phyloP scores from a whole-genome alignment of 768 basidiomycete genomes.

The Boletus sensibilis region DNA sequence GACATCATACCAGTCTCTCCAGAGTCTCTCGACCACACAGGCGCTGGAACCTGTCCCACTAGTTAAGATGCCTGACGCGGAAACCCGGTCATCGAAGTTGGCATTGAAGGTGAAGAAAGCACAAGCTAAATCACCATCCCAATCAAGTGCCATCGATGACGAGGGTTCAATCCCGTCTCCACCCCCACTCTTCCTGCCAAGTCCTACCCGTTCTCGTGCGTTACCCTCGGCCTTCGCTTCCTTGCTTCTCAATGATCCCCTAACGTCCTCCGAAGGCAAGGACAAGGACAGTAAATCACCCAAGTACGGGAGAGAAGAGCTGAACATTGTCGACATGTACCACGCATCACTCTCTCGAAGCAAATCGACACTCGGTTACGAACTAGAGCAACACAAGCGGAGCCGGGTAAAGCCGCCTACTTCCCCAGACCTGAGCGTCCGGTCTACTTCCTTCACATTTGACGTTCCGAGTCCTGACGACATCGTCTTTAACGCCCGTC shows the following conservation, averaged over 20 bases:
- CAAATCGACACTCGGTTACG: slow-evolving; percentile 25
- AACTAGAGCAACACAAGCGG: slow-evolving; percentile 10
- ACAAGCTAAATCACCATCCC: slow-evolving; percentile 42
- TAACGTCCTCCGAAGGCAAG: slow-evolving; percentile 39
- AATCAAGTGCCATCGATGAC: slow-evolving; percentile 39
- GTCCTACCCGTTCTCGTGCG: slow-evolving; percentile 59
- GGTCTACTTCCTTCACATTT: slow-evolving; percentile 56
- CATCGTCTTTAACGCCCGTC: slow-evolving; percentile 75
- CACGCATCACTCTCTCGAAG: slow-evolving; percentile 30
- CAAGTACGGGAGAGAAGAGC: slow-evolving; percentile 35
- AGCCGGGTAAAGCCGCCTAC: slow-evolving; percentile 7
- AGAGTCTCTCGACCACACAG: slow-evolving; percentile 49
- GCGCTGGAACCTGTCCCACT: slow-evolving; percentile 18
- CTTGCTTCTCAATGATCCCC: slow-evolving; percentile 58
- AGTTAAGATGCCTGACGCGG: slow-evolving; percentile 32
- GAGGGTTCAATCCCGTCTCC: slow-evolving; percentile 36
- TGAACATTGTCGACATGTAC: slow-evolving; percentile 29
- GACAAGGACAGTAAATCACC: slow-evolving; percentile 30
- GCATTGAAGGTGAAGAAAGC: slow-evolving; percentile 70
- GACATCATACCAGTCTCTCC: slow-evolving; percentile 72
- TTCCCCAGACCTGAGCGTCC: slow-evolving; percentile 37
- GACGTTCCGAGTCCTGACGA: slow-evolving; percentile 92
- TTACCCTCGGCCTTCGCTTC: slow-evolving; percentile 77
- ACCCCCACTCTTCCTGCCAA: slow-evolving; percentile 59
- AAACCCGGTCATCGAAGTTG: slow-evolving; percentile 64